Base-by-base conservation (phyloP, 164 flowering plant species). In the Stephania cephalantha region DNA sequence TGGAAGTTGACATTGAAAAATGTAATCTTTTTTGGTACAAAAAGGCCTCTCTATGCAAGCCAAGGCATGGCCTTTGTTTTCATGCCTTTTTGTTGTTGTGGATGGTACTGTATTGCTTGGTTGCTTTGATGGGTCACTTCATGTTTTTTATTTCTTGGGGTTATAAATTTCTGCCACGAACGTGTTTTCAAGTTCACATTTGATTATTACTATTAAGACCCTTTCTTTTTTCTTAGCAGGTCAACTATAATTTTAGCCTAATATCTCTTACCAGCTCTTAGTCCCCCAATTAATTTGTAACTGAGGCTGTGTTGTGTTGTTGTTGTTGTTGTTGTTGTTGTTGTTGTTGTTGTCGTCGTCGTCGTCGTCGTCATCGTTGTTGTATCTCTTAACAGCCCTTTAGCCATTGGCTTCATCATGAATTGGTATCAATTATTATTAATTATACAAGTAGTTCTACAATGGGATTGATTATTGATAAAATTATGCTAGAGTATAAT, bases 1-100 rank as follows among this genome's bases (percentile, higher is more conserved):
- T 58, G 64, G 64, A 58, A 58, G 64, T 58, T 58, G 64, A 58
- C 64, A 58, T 17, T 58, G 64, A 58, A 58, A 35, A 58, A 58
- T 58, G n/a, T 58, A 13, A 3, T 58, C 64, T 58, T 58, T 55
- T 58, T 58, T 58, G 64, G 64, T 58, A 12, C 64, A 58, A 58
- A 15, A 58, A 35, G 42, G 64, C 64, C 18, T 58, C 42, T 35
- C 42, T 35, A 35, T 58, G 64, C 20, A 58, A 58, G 64, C n/a
- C 64, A 58, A 58, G 64, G 64, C 20, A 58, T 58, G n/a, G 18
- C 64, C 64, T 6, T 50, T 58, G n/a, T 12, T 18, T 58, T 58
- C 64, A 58, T 58, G 64, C 64, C 64, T 58, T 58, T 58, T 58
- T 58, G 64, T 58, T 10, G 64, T 18, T 15, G 64, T 58, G 64